Percentiles rank a stretch among this genome's conserved stretches.
These are phyloP conservation scores for Euphorbia schlechtendalii DNA, from an alignment of 441 rosid species.

Conservation along the genomic window DNA sequence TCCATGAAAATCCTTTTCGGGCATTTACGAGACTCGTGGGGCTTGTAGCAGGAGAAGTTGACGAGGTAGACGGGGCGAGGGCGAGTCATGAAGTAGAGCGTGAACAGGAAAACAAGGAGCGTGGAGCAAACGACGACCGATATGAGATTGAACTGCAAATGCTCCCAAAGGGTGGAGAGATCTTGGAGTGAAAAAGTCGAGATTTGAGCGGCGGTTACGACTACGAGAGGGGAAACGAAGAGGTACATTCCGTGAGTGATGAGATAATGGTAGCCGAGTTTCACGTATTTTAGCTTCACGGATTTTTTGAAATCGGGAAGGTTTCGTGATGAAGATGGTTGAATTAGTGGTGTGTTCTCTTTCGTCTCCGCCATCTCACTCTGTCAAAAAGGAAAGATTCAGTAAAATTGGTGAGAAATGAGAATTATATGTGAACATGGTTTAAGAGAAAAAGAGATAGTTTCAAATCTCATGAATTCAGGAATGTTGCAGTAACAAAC, in stretches of 20 bases:
- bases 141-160: constrained; percentile 35
- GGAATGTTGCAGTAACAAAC: background rate
- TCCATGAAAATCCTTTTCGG: constrained; percentile 51
- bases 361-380: constrained; percentile 20
- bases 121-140: constrained; percentile 35
- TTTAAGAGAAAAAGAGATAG: background rate
- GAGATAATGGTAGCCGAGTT: constrained; percentile 38
- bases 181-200: constrained; percentile 35
- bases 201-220: constrained; percentile 30
- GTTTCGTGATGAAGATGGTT: constrained; percentile 20
- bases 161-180: constrained; percentile 34
- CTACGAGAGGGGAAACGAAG: constrained; percentile 32
- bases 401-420: constrained; percentile 2
- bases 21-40: constrained; percentile 56
- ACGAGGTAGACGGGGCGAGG: constrained; percentile 63
- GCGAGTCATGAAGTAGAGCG: constrained; percentile 36
- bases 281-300: constrained; percentile 38
- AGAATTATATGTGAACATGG: background rate
- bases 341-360: constrained; percentile 18
- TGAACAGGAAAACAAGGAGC: constrained; percentile 32
- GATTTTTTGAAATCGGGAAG: constrained; percentile 27
- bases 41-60: constrained; percentile 71
- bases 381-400: constrained; percentile 6
- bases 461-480: no score
- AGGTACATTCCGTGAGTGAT: constrained; percentile 30